Percentiles rank a stretch among this genome's conserved stretches.
Evolutionary conservation across 192 early-diverging fungal species (phyloP).

Genomic region (Lobosporangium transversale): DNA sequence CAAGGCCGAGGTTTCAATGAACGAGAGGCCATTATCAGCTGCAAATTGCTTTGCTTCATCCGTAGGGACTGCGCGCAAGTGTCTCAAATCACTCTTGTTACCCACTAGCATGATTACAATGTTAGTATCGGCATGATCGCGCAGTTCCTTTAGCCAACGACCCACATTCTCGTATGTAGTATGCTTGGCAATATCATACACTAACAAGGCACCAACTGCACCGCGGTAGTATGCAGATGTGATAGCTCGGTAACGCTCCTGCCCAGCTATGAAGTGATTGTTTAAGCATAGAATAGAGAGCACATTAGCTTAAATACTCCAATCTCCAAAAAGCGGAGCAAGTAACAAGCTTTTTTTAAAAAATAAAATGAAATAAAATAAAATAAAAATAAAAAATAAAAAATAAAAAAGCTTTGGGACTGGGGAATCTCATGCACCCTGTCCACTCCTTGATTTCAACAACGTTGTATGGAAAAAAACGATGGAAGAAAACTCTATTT

Average conservation of each 20-base stretch:
- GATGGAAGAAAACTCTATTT: too few relatives aligned
- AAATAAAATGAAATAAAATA: too few relatives aligned
- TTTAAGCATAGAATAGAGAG: conserved; percentile 12
- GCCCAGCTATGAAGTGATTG: conserved; percentile 58
- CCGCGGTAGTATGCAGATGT: conserved; percentile 94
- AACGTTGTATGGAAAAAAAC: too few relatives aligned
- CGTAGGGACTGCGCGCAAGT: conserved; percentile 94
- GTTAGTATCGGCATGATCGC: conserved; percentile 96
- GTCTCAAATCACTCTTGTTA: conserved; percentile 99
- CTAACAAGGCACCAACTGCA: conserved; percentile 95
- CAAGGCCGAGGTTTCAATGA: conserved; percentile 98
- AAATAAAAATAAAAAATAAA: conserved; percentile 7
- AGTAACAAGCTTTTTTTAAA: too few relatives aligned
- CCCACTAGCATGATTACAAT: conserved; percentile 99
- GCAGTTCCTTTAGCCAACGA: conserved; percentile 98
- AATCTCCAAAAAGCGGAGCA: too few relatives aligned
- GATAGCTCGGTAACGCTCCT: conserved; percentile 87
- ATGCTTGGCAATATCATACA: conserved; percentile 98
- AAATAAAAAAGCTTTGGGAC: conserved; percentile 31
- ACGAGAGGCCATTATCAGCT: conserved; percentile 91
- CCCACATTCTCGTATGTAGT: conserved; percentile 95
- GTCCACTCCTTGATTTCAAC: too few relatives aligned
- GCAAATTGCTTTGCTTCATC: conserved; percentile 99
- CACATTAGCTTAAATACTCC: background rate
- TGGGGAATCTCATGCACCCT: too few relatives aligned